Evolutionary conservation across 2,329 filamentous ascomycete genomes (phyloP), one percentile per base, ranked within the genome.

Genomic region (Sarocladium oryzae): DNA sequence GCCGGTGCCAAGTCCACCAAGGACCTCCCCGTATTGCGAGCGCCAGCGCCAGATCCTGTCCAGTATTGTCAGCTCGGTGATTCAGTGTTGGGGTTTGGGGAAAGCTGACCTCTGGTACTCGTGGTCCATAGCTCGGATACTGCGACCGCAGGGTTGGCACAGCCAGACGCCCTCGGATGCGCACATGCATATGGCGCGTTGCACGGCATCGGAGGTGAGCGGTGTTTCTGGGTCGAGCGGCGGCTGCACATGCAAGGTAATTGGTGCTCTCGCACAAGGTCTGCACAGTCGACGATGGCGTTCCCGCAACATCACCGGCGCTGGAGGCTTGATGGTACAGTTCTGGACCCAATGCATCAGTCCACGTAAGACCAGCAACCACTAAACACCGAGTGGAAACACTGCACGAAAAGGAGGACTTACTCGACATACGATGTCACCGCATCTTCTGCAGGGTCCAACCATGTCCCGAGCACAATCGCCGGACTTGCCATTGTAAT

Each of bases 401-500:
- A 13, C 20, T 15, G 16, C 26, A 30, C 40, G 8, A 15, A 45
- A 11, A 9, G 15, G 13, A 26, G 43, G 26, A 67, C 80, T 66
- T 78, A 95, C 90, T 69, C 92, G 81, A 67, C 92, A 97, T 51
- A 96, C 82, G 23, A 90, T 77, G 24, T 72, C 82, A 35, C 78
- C 79, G 65, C 92, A 97, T 55, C 84, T 79, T 51, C 89, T 81
- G 66, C 92, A 96, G 58, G 86, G 85, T 37, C 77, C 80, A 4
- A 97, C 92, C 80, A 95, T 80, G 66, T 96, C 92, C 55, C 89
- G 78, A 20, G 92, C 92, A 64, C 92, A 97, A 59, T 78, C 77
- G 4, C 87, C 84, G 24, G 87, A 76, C 67, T 89, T 92, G 50
- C 86, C 85, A 56, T 75, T 71, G 58, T 72, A 74, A 51, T 76